phyloP scores from a whole-genome alignment of 345 rosid species.

The Eucalyptus regnans region DNA sequence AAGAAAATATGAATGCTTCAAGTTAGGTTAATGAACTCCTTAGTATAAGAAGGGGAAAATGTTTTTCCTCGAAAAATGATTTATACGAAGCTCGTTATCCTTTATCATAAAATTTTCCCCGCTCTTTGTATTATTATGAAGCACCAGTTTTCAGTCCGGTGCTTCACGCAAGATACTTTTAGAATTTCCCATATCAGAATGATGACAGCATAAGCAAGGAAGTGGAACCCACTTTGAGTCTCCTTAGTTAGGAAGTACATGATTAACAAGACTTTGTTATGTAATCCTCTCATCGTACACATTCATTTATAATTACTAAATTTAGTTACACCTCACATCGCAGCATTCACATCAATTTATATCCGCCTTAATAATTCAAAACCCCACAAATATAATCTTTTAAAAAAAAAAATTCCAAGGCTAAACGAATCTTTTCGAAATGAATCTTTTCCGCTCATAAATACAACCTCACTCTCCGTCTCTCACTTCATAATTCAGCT shows the following conservation, averaged over 20 bases:
- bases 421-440: not conserved
- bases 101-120: not conserved
- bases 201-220: not conserved
- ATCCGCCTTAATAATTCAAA: not conserved
- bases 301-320: not conserved
- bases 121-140: not conserved
- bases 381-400: not conserved
- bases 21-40: no score
- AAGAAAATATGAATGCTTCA: not conserved
- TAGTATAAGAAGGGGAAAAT: not conserved
- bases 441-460: not conserved
- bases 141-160: not conserved
- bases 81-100: not conserved
- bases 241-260: not conserved
- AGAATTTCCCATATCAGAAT: not conserved
- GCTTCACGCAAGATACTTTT: not conserved
- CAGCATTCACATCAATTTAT: not conserved
- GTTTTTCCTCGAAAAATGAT: not conserved
- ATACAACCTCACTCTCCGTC: not conserved
- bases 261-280: not conserved
- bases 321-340: not conserved
- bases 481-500: not conserved
- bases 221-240: not conserved
- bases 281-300: not conserved
- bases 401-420: not conserved